A percentile compares a stretch with the other conserved stretches of the same genome.
Evolutionary conservation across 2,329 filamentous ascomycete genomes (phyloP).

Genomic region (Rugonectria rugulosa): DNA sequence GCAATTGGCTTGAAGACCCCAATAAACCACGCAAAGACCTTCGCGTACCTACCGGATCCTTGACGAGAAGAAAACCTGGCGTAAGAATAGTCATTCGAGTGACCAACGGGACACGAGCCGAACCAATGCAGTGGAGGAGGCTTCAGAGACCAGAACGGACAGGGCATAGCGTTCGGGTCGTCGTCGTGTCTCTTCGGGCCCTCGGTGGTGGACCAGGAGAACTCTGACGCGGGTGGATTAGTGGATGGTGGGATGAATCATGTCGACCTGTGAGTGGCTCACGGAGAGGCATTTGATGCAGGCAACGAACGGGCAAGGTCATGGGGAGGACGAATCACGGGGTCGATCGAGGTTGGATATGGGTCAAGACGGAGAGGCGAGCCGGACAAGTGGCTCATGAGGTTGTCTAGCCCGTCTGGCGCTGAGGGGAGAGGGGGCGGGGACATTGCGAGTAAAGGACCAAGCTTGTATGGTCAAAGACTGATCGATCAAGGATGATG

Average conservation of each 20-base stretch:
- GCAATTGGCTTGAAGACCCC: slow-evolving; percentile 11
- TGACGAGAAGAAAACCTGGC: background rate
- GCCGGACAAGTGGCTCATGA: slow-evolving; percentile 8
- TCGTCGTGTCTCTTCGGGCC: slow-evolving; percentile 38
- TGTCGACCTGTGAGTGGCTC: slow-evolving; percentile 22
- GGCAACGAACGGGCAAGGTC: slow-evolving; percentile 22
- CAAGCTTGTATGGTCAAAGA: slow-evolving; percentile 14
- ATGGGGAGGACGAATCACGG: slow-evolving; percentile 27
- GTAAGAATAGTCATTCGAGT: slow-evolving; percentile 19
- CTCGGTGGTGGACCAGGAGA: slow-evolving; percentile 36
- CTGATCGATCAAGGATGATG: slow-evolving; percentile 4
- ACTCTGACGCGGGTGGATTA: slow-evolving; percentile 24
- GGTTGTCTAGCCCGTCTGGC: background rate
- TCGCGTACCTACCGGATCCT: background rate
- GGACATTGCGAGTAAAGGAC: slow-evolving; percentile 10
- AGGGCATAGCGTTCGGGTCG: slow-evolving; percentile 39
- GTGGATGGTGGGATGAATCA: slow-evolving; percentile 26
- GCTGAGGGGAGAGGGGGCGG: slow-evolving; percentile 15
- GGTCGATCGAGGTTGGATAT: background rate
- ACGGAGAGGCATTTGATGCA: slow-evolving; percentile 21
- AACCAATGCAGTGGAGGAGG: slow-evolving; percentile 29
- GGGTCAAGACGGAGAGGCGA: slow-evolving; percentile 12
- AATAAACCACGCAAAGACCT: slow-evolving; percentile 10
- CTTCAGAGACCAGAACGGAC: slow-evolving; percentile 13
- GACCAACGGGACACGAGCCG: slow-evolving; percentile 26